phyloP scores from a whole-genome alignment of 257 asterid genomes.

The Ophiorrhiza pumila region DNA sequence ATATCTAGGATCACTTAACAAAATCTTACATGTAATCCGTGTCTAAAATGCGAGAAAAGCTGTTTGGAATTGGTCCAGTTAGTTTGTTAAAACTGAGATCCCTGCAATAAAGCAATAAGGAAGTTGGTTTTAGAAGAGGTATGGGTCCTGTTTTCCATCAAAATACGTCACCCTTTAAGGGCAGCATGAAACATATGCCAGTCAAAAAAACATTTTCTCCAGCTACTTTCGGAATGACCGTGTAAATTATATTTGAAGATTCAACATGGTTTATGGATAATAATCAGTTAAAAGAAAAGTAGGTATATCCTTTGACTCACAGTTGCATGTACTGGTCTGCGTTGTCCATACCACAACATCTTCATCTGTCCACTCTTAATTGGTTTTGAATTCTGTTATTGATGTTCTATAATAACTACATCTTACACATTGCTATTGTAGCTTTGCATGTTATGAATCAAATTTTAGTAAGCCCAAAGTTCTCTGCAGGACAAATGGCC shows the following conservation, averaged over 20 bases:
- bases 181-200: not conserved
- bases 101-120: constrained; percentile 33
- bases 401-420: not conserved
- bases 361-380: not conserved
- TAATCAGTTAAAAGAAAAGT: not conserved
- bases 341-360: not conserved
- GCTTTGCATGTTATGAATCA: not conserved
- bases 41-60: constrained; percentile 13
- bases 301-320: not conserved
- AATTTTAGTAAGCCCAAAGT: too few relatives aligned
- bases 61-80: constrained; percentile 54
- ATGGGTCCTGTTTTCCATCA: not conserved
- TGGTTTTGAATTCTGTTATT: not conserved
- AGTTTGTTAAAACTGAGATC: constrained; percentile 74
- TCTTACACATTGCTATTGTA: not conserved
- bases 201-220: not conserved
- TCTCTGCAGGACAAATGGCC: not conserved
- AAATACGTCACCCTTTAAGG: not conserved
- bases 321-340: not conserved
- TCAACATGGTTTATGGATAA: not conserved
- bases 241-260: not conserved
- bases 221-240: not conserved
- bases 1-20: constrained; percentile 1
- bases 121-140: not conserved
- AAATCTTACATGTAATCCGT: constrained; percentile 43